These are phyloP conservation scores for Bryoglossum gracile DNA, from an alignment of 495 filamentous ascomycete species.

Conservation along the genomic window DNA sequence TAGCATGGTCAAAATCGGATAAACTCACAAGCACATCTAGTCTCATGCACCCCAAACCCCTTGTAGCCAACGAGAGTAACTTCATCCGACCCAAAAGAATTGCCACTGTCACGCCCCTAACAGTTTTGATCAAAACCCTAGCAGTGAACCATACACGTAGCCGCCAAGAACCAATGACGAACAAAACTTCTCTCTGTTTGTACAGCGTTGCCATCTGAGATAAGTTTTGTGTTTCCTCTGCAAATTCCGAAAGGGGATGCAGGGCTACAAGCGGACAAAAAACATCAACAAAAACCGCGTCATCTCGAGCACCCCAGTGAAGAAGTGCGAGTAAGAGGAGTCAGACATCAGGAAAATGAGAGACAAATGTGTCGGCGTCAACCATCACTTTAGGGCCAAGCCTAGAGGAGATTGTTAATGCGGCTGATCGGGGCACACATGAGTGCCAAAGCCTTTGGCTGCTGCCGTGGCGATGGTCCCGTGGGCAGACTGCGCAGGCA, in stretches of 20 bases:
- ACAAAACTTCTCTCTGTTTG: conserved; percentile 50
- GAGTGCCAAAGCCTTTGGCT: conserved; percentile 36
- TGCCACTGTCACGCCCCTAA: conserved; percentile 27
- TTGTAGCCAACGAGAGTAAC: background rate
- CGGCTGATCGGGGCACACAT: conserved; percentile 40
- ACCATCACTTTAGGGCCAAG: conserved; percentile 46
- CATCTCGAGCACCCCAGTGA: conserved; percentile 14
- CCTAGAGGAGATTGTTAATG: conserved; percentile 65
- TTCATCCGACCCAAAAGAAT: conserved; percentile 10
- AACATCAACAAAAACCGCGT: conserved; percentile 77
- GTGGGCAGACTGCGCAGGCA: conserved; percentile 31
- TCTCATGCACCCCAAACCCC: conserved; percentile 22
- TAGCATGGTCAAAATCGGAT: conserved; percentile 10
- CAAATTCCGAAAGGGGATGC: conserved; percentile 18
- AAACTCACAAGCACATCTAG: conserved; percentile 30
- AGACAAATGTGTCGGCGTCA: conserved; percentile 52
- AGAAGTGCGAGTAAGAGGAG: conserved; percentile 29
- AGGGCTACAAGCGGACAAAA: conserved; percentile 63
- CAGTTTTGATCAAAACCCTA: conserved; percentile 31
- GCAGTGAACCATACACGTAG: conserved; percentile 30
- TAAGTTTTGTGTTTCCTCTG: conserved; percentile 84
- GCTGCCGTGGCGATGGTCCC: conserved; percentile 46
- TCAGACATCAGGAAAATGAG: conserved; percentile 27
- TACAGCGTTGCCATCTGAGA: conserved; percentile 72
- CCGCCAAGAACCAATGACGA: conserved; percentile 25